Percentiles rank a stretch among this genome's conserved stretches.
These are phyloP conservation scores for Borealophlyctis nickersoniae DNA, from an alignment of 192 early-diverging fungal species.

Conservation along the genomic window DNA sequence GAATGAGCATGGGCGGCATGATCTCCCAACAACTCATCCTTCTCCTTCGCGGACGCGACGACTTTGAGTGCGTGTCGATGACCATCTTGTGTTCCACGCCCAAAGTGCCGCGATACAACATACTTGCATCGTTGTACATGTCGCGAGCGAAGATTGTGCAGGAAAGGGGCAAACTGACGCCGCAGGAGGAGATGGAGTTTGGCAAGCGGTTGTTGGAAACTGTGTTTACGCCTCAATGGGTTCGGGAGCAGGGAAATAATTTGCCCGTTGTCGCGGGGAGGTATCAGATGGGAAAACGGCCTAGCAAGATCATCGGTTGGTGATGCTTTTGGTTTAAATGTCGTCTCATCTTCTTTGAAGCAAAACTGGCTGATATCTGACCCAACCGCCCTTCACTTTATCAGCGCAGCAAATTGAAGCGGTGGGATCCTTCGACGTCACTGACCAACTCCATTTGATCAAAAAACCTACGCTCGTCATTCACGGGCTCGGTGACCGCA, in stretches of 20 bases:
- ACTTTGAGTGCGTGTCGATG: not conserved
- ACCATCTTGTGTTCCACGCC: not conserved
- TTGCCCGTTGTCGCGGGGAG: not conserved
- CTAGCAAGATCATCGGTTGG: not conserved
- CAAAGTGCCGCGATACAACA: not conserved
- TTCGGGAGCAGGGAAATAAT: not conserved
- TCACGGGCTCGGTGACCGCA: slow-evolving; percentile 11
- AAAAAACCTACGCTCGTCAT: slow-evolving; percentile 15
- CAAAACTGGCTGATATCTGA: not conserved
- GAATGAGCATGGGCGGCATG: slow-evolving; percentile 34
- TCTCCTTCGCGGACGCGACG: slow-evolving; percentile 23
- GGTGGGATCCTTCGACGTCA: slow-evolving; percentile 8
- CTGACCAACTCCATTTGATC: slow-evolving; percentile 12
- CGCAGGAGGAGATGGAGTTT: no score
- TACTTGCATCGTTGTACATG: not conserved
- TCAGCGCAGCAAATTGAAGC: slow-evolving; percentile 18
- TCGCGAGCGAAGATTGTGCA: not conserved
- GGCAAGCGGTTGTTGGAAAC: not conserved
- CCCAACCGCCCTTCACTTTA: not conserved
- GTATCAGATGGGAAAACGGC: not conserved
- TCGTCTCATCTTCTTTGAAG: not conserved
- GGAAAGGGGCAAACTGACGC: not conserved
- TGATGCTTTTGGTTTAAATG: not conserved
- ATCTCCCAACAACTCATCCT: slow-evolving; percentile 20
- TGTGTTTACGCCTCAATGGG: slow-evolving; percentile 6